Base-by-base conservation (phyloP, 2,329 filamentous ascomycete genomes). In the Calonectria ilicicola region DNA sequence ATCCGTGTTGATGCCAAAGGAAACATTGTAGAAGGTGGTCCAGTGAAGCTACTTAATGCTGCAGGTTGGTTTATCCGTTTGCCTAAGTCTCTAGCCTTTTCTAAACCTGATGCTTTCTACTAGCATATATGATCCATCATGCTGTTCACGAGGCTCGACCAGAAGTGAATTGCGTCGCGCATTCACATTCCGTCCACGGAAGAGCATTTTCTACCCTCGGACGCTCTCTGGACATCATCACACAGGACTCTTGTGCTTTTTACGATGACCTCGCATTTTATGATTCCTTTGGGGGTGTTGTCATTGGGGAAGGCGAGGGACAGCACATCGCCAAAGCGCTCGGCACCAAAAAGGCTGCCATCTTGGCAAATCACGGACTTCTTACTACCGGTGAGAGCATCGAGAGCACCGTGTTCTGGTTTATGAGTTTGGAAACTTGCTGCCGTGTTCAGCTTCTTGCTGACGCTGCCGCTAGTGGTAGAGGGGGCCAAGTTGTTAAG, bases 1-100 rank as follows among this genome's bases (percentile, higher is more conserved):
- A 93, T 94, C 70, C 89, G 89, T 19, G 92, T 94, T 2, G 87
- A 92, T 76, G 86, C 90, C 63, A 81, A 87, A 0, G 92, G 92
- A 2, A 83, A 89, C 32, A 87, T 93, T 29, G 88, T 94, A 32
- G 91, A 90, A 12, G 92, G 92, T 2, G 92, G 91, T n/a, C 64
- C 64, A 10, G 56, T 67, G 8, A 67, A 67, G 32, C 29, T 72
- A 17, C 27, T 72, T 35, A 72, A 72, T 19, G 27, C n/a, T n/a
- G 64, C 69, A 27, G 69, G 69, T 71, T 53, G 4, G 64, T 40
- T 26, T 14, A 12, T 47, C 35, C 19, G 3, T 23, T 15, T 60
- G 40, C 21, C 19, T 2, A 7, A 10, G 29, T 7, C 42, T 15
- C 5, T 44, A 19, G 14, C 14, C 42, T 14, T 21, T 12, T 12